phyloP scores from a whole-genome alignment of 176 grass and related monocot species.

The Rhynchospora tenuis region DNA sequence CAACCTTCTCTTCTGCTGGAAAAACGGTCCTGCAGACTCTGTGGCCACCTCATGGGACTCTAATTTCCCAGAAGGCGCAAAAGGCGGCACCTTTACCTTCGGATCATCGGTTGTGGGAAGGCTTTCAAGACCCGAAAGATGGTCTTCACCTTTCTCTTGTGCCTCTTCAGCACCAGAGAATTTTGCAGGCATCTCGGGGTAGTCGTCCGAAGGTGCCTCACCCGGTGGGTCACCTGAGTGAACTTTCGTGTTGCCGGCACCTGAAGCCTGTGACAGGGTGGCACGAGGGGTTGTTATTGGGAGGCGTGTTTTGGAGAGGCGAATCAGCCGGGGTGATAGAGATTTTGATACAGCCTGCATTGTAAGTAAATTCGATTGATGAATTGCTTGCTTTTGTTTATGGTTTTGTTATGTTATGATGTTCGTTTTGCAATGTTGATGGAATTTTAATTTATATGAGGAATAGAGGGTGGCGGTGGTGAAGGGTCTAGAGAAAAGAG shows the following conservation, averaged over 20 bases:
- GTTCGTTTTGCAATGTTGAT: background rate
- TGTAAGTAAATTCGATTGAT: background rate
- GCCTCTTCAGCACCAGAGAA: slow-evolving; percentile 41
- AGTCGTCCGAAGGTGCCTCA: slow-evolving; percentile 29
- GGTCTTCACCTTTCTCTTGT: background rate
- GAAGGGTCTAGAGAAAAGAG: slow-evolving; percentile 23
- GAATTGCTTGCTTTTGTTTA: background rate
- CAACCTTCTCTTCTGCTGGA: slow-evolving; percentile 48
- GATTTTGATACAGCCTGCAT: slow-evolving; percentile 14
- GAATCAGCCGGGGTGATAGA: background rate
- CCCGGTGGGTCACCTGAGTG: slow-evolving; percentile 40
- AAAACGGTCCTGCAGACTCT: slow-evolving; percentile 2
- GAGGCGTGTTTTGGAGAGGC: background rate
- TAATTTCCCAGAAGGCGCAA: slow-evolving; percentile 43
- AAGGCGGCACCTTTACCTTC: slow-evolving; percentile 39
- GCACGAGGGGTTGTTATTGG: background rate
- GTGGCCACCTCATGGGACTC: slow-evolving; percentile 33
- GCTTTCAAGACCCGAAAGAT: background rate
- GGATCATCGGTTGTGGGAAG: background rate
- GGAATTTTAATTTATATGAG: background rate
- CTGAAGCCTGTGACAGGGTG: slow-evolving; percentile 10
- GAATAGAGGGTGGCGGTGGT: background rate
- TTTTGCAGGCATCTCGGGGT: slow-evolving; percentile 16
- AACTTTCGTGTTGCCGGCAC: slow-evolving; percentile 19
- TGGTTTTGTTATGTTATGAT: background rate